Evolutionary conservation across 73 alveolate species (phyloP), one percentile per base, ranked within the genome.

Genomic region (Loxodes magnus): DNA sequence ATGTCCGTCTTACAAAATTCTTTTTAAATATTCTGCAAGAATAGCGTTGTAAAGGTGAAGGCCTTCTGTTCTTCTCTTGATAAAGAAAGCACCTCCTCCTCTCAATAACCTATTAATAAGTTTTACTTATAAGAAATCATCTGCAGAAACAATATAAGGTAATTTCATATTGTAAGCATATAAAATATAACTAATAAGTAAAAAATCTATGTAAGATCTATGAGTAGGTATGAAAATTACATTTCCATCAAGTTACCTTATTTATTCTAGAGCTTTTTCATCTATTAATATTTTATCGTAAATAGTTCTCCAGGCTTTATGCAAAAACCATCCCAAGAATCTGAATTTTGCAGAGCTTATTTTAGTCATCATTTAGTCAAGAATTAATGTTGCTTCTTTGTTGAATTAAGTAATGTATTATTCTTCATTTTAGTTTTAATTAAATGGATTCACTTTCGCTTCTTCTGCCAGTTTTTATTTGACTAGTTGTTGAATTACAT

Each of bases 101-200:
- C 94, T 71, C 29, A 87, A 64, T 7, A 82, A 17, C 15, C 71
- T 55, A 34, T 79, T 79, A 25, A 82, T 82, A 21, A 86, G 16
- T 4, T 79, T 68, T 41, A 86, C 79, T 7, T 63, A 64, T 27
- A 82, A 43, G 72, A 86, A 86, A 31, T 86, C 97, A 29, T 86
- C 97, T 29, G 90, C 94, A 16, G 97, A 88, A 37, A 93, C 93
- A 27, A 86, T 86, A 28, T 77, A 92, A 1, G 97, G 97, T 34
- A 77, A 67, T 66, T 82, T 64, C 44, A 82, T 56, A 23, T 71
- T 67, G 55, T 82, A 80, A 17, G 78, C 67, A 57, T 71, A 82
- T 68, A 83, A 78, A n/a, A 82, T 74, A 26, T 71, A 67, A 20
- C 89, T 76, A 20, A 87, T 61, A 44, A 86, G 56, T 16, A 86